Percentiles rank a stretch among this genome's conserved stretches.
phyloP scores from a whole-genome alignment of 2,329 filamentous ascomycete species.

The Pseudogymnoascus sp. region DNA sequence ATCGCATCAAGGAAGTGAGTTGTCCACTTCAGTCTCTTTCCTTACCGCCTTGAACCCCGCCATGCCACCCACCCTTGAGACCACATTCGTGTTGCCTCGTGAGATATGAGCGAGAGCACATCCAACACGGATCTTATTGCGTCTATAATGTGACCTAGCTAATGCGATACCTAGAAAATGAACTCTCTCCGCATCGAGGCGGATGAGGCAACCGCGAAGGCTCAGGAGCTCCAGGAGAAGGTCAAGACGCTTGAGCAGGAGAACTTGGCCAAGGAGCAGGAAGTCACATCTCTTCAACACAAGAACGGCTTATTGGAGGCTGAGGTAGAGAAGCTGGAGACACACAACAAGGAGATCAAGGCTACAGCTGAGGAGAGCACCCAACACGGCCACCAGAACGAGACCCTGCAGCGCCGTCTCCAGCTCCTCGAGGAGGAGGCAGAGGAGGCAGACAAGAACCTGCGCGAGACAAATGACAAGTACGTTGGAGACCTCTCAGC shows the following conservation, averaged over 20 bases:
- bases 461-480: conserved; percentile 98
- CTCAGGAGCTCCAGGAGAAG: conserved; percentile 78
- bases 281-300: conserved; percentile 92
- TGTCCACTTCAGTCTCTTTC: conserved; percentile 3
- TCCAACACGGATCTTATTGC: background rate
- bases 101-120: background rate
- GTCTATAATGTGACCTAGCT: background rate
- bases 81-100: background rate
- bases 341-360: conserved; percentile 77
- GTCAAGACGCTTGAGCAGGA: conserved; percentile 91
- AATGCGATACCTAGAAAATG: conserved; percentile 62
- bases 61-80: background rate
- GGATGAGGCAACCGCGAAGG: conserved; percentile 72
- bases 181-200: conserved; percentile 87
- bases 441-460: conserved; percentile 89
- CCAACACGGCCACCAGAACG: conserved; percentile 80
- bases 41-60: conserved; percentile 9
- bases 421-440: conserved; percentile 97
- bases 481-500: conserved; percentile 41
- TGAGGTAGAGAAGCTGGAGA: conserved; percentile 90
- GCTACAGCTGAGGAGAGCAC: conserved; percentile 71
- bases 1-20: conserved; percentile 84
- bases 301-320: conserved; percentile 85
- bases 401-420: conserved; percentile 82
- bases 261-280: conserved; percentile 93